A percentile compares a stretch with the other conserved stretches of the same genome.
Conservation (phyloP, 1,139 yeast species). For the Meyerozyma smithsonii region DNA sequence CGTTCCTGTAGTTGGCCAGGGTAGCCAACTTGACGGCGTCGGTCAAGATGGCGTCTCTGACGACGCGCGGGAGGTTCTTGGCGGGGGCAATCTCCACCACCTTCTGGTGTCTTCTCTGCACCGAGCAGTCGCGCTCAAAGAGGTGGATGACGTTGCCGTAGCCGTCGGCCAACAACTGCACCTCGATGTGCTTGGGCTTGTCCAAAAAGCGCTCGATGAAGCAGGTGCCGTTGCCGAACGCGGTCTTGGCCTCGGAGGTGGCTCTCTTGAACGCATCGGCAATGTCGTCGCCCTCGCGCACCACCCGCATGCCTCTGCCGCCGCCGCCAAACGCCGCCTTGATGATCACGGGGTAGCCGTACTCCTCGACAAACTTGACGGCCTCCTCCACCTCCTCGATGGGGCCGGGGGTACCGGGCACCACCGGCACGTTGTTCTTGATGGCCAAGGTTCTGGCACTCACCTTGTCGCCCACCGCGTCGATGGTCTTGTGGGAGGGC, state of each 20-base stretch:
- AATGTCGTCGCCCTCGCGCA: slow-evolving; percentile 91
- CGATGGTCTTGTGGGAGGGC: slow-evolving; percentile 83
- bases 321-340: slow-evolving; percentile 99
- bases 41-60: slow-evolving; percentile 84
- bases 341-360: slow-evolving; percentile 95
- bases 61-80: slow-evolving; percentile 72
- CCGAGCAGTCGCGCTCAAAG: slow-evolving; percentile 98
- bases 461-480: slow-evolving; percentile 97
- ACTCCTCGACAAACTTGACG: slow-evolving; percentile 63
- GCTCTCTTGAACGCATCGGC: slow-evolving; percentile 93
- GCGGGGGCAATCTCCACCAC: slow-evolving; percentile 99
- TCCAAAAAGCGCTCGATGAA: slow-evolving; percentile 94
- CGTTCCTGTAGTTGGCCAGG: slow-evolving; percentile 87
- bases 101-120: slow-evolving; percentile 98
- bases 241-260: slow-evolving; percentile 86
- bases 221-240: slow-evolving; percentile 98
- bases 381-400: slow-evolving; percentile 81
- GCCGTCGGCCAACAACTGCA: slow-evolving; percentile 89
- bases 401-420: slow-evolving; percentile 98
- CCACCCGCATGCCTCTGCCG: slow-evolving; percentile 99
- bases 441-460: slow-evolving; percentile 87
- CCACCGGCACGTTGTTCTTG: slow-evolving; percentile 81
- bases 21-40: slow-evolving; percentile 93
- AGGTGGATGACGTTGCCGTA: slow-evolving; percentile 94
- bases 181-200: slow-evolving; percentile 97